A percentile compares a stretch with the other conserved stretches of the same genome.
phyloP scores from a whole-genome alignment of 352 stramenopile genomes.

The Lagenidium giganteum region DNA sequence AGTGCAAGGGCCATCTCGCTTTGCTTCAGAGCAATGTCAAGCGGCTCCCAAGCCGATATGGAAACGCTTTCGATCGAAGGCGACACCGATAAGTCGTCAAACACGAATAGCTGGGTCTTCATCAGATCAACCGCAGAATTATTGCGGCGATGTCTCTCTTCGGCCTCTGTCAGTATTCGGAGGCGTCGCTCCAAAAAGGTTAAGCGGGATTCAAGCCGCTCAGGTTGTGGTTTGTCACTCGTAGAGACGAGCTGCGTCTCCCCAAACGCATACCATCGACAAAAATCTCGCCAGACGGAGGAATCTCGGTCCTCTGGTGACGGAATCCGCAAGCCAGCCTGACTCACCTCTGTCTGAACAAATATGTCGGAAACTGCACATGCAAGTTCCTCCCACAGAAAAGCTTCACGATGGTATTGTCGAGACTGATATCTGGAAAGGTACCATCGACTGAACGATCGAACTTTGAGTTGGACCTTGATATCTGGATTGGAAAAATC shows the following conservation, averaged over 20 bases:
- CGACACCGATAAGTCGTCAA: slow-evolving; percentile 1
- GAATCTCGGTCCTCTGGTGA: slow-evolving; percentile 11
- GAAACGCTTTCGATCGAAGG: background rate
- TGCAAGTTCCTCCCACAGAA: slow-evolving; percentile 48
- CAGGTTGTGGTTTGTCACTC: background rate
- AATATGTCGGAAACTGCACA: slow-evolving; percentile 42
- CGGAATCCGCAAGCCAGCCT: slow-evolving; percentile 22
- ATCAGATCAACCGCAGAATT: background rate
- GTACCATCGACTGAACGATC: slow-evolving; percentile 59
- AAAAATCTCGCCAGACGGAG: slow-evolving; percentile 43
- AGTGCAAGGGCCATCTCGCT: slow-evolving; percentile 52
- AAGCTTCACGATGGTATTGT: slow-evolving; percentile 43
- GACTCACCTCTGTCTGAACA: slow-evolving; percentile 30
- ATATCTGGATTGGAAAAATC: slow-evolving; percentile 45
- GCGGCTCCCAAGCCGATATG: slow-evolving; percentile 32
- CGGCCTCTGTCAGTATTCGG: too few relatives aligned
- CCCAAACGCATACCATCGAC: slow-evolving; percentile 45
- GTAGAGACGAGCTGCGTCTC: too few relatives aligned
- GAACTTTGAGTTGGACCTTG: slow-evolving; percentile 34
- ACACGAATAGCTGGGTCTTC: background rate
- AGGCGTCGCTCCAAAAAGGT: slow-evolving; percentile 10
- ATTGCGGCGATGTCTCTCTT: too few relatives aligned
- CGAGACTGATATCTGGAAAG: slow-evolving; percentile 27
- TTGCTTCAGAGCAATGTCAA: slow-evolving; percentile 27
- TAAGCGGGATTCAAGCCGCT: slow-evolving; percentile 5